Base-by-base conservation (phyloP, 1,284 basidiomycete species). In the Papiliotrema laurentii region DNA sequence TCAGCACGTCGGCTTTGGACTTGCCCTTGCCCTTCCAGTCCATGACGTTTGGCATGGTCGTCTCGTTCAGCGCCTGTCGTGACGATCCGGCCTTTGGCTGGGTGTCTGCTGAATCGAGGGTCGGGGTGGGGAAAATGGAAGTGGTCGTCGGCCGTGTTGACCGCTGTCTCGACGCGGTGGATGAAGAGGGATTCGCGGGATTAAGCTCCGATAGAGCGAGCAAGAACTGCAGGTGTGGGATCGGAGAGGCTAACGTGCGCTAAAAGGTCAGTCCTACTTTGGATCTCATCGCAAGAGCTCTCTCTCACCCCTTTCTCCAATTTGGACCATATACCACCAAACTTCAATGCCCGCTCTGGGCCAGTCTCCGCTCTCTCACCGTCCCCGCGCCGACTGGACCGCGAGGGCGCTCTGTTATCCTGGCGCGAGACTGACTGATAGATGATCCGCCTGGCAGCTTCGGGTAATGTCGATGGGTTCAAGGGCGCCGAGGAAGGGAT, bases 1-100 rank as follows among this genome's bases (percentile, higher is more conserved):
- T 65, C 25, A 76, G 56, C 1, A 73, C 53, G 7, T 68, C 66
- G 6, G 74, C 73, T 53, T 72, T 73, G 37, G 66, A 68, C 47
- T 68, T 68, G 2, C 66, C 68, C 21, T 63, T 67, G 0, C 50
- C 56, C 24, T 58, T 60, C 36, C 55, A 51, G 41, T 42, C 39
- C 14, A 31, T 21, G 6, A 46, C 18, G 19, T 21, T 48, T 38
- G 35, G 31, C 16, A n/a, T 33, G 33, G 6, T 36, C 6, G 44
- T 50, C 21, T 53, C 49, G n/a, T 40, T 38, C 14, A 63, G 42
- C 2, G 54, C 46, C 36, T 33, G 43, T 34, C 61, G 39, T 41
- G 57, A 50, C 10, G 56, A 54, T n/a, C 33, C 33, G 19, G 47
- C 50, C 7, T n/a, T n/a, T n/a, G n/a, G n/a, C n/a, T 54, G 48